phyloP scores from a whole-genome alignment of 2,329 filamentous ascomycete species.

The Ophiostoma sp. region DNA sequence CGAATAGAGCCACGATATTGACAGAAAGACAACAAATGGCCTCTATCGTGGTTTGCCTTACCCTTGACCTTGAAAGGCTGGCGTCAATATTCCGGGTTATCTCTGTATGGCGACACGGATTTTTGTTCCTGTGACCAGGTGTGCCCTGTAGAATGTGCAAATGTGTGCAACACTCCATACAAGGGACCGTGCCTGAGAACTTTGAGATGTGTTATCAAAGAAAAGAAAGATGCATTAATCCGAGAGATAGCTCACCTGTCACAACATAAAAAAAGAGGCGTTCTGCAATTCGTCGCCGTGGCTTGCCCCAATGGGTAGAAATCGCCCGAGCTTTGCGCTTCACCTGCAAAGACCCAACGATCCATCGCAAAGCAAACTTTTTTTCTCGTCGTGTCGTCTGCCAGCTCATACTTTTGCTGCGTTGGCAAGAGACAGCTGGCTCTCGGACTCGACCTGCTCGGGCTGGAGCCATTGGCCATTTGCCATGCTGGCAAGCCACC shows the following conservation, averaged over 20 bases:
- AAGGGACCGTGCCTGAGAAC: not conserved
- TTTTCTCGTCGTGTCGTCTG: not conserved
- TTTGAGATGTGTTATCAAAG: not conserved
- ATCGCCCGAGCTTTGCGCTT: not conserved
- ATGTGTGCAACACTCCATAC: conserved; percentile 10
- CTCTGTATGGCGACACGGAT: not conserved
- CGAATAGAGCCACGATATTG: not conserved
- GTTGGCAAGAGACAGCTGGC: conserved; percentile 22
- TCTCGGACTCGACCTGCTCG: conserved; percentile 4
- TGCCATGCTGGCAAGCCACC: conserved; percentile 14
- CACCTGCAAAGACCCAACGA: not conserved
- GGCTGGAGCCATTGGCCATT: not conserved
- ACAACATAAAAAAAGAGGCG: not conserved
- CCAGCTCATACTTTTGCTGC: conserved; percentile 25
- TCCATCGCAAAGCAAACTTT: not conserved
- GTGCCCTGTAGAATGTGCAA: not conserved
- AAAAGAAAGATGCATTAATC: not conserved
- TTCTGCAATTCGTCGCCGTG: not conserved
- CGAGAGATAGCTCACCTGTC: not conserved
- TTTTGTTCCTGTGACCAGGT: not conserved
- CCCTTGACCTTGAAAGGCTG: not conserved
- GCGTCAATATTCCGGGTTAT: not conserved
- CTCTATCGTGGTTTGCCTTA: not conserved
- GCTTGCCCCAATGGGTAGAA: not conserved
- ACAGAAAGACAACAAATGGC: not conserved